Percentiles rank a stretch among this genome's conserved stretches.
phyloP scores from a whole-genome alignment of 2,329 filamentous ascomycete genomes.

The Bisporella sp. region DNA sequence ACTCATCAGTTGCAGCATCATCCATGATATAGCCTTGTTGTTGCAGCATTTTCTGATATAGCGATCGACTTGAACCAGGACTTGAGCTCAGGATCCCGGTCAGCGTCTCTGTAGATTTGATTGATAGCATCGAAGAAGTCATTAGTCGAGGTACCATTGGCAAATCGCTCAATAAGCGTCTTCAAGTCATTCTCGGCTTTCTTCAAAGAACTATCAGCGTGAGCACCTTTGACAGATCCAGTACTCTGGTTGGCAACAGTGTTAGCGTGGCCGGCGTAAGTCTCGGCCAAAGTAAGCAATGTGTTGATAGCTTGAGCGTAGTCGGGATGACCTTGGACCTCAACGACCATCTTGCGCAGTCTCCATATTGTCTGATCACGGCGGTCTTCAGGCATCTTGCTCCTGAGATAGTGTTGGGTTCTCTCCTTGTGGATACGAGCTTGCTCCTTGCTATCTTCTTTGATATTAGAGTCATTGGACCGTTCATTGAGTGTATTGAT shows the following conservation, averaged over 20 bases:
- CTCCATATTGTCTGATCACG: constrained; percentile 89
- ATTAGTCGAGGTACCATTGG: constrained; percentile 85
- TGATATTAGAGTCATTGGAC: constrained; percentile 54
- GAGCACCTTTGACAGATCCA: constrained; percentile 66
- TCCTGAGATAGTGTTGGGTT: constrained; percentile 67
- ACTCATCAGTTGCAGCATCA: constrained; percentile 70
- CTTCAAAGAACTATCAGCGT: constrained; percentile 54
- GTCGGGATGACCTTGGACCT: constrained; percentile 91
- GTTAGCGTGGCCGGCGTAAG: constrained; percentile 72
- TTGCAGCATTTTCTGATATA: constrained; percentile 79
- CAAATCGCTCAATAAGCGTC: constrained; percentile 88
- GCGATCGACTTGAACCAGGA: constrained; percentile 77
- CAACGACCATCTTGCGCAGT: constrained; percentile 95
- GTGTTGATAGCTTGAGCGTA: constrained; percentile 76
- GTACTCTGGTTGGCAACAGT: constrained; percentile 55
- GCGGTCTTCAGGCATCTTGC: constrained; percentile 87
- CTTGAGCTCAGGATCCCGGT: constrained; percentile 78
- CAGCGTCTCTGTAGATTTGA: constrained; percentile 78
- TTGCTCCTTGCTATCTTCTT: constrained; percentile 49
- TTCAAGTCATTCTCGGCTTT: constrained; percentile 72
- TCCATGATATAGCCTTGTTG: constrained; percentile 89
- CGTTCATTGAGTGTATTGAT: constrained; percentile 44
- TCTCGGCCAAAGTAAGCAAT: constrained; percentile 74
- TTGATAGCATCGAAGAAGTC: constrained; percentile 82
- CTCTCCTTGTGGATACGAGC: constrained; percentile 42